These are phyloP conservation scores for Pugionium cornutum DNA, from an alignment of 345 rosid species.

Conservation along the genomic window DNA sequence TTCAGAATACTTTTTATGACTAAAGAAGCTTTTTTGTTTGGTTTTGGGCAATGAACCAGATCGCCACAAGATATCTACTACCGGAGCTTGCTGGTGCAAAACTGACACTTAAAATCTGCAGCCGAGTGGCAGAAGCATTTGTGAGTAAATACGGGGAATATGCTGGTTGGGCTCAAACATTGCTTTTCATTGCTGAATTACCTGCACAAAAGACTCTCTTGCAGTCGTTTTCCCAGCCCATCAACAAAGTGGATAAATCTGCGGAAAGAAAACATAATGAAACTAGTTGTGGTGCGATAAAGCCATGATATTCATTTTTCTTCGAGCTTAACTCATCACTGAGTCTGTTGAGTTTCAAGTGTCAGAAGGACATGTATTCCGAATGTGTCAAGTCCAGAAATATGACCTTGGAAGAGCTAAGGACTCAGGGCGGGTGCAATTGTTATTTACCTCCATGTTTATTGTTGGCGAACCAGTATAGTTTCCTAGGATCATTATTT, in stretches of 20 bases:
- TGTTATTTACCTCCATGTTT: neutral
- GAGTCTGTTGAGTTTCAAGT: constrained; percentile 12
- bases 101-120: constrained; percentile 65
- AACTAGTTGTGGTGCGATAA: constrained; percentile 7
- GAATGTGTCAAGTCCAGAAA: neutral
- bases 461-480: no score
- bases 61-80: constrained; percentile 72
- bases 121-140: constrained; percentile 87
- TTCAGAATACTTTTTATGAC: neutral
- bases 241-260: constrained; percentile 40
- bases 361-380: neutral
- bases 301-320: constrained; percentile 13
- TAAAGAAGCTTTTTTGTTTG: constrained; percentile 1
- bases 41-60: constrained; percentile 48
- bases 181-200: constrained; percentile 84
- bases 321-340: neutral
- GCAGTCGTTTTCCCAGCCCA: constrained; percentile 48
- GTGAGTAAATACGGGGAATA: constrained; percentile 83
- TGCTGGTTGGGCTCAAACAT: constrained; percentile 98
- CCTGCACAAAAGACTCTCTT: constrained; percentile 77
- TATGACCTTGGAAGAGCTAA: neutral
- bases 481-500: neutral
- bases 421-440: neutral
- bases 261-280: constrained; percentile 33
- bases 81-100: constrained; percentile 87